Base-by-base conservation (phyloP, 768 basidiomycete genomes). In the Hydnomerulius pinastri region DNA sequence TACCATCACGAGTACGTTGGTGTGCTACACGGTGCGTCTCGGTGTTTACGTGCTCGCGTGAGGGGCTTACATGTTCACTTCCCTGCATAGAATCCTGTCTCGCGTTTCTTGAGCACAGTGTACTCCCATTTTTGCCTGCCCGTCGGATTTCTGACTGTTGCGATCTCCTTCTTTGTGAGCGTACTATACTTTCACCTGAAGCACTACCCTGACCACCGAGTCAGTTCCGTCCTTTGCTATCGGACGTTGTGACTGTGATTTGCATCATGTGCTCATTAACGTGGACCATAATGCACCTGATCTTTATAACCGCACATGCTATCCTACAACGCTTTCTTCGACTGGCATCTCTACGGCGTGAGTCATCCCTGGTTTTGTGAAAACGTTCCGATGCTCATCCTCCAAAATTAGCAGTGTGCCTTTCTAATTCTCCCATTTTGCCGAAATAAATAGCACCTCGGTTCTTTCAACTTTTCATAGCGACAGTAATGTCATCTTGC, bases 81-180 rank as follows among this genome's bases (percentile, higher is more conserved):
- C 6, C 4, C 1, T 30, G 11, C 28, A n/a, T 23, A 57, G 52
- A 33, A 13, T 7, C 12, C 29, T 3, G 25, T 49, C 0, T 48
- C 59, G 23, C 18, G 32, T 15, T n/a, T 50, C 20, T 48, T 47
- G 59, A 24, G 25, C 3, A n/a, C 42, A 11, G 47, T 46, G 21
- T 48, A 53, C 42, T 30, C 38, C n/a, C 40, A 20, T 12, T 28
- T 53, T 10, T 30, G n/a, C 2, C 17, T 50, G 5, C 44, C 46
- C 29, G 40, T 27, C 28, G 46, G 44, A 0, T 48, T 51, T 23
- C 2, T 65, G 4, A 15, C 43, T 25, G 62, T 57, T 52, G 60
- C 54, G 2, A 2, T 63, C 42, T 56, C 33, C 28, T 63, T 63
- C 39, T 63, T 63, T 46, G 62, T 63, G 36, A 49, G 62, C 21